phyloP scores from a whole-genome alignment of 441 rosid species.

The Pelargonium australe region DNA sequence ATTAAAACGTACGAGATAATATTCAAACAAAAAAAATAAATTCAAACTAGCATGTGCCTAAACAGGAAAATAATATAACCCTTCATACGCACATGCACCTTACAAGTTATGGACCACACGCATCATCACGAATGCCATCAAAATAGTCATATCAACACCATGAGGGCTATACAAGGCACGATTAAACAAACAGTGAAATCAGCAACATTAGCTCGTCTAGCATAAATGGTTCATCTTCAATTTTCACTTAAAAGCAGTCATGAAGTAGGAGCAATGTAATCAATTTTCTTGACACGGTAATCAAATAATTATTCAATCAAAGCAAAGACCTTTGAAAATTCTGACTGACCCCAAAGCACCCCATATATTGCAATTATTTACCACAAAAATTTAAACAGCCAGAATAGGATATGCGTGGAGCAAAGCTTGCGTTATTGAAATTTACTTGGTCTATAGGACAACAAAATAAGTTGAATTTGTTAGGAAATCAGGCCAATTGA shows the following conservation, averaged over 20 bases:
- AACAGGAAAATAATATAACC: not conserved
- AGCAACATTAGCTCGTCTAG: not conserved
- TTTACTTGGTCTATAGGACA: not conserved
- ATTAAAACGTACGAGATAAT: not conserved
- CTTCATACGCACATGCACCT: not conserved
- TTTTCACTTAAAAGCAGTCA: not conserved
- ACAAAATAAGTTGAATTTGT: not conserved
- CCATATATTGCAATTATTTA: not conserved
- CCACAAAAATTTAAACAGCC: not conserved
- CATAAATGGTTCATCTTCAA: not conserved
- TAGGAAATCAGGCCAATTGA: too few relatives aligned
- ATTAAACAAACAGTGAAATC: not conserved
- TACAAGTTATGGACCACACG: not conserved
- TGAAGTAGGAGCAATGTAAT: not conserved
- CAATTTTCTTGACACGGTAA: not conserved
- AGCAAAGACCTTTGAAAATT: not conserved
- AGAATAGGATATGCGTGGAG: not conserved
- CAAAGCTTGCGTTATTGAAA: not conserved
- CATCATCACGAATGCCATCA: not conserved
- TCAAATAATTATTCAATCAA: not conserved
- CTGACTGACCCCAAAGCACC: not conserved
- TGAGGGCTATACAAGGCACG: not conserved
- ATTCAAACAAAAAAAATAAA: not conserved
- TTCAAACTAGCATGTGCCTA: not conserved
- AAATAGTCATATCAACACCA: not conserved